Evolutionary conservation across 805 yeast genomes (phyloP), one percentile per base, ranked within the genome.

Genomic region (Myxozyma udenii): DNA sequence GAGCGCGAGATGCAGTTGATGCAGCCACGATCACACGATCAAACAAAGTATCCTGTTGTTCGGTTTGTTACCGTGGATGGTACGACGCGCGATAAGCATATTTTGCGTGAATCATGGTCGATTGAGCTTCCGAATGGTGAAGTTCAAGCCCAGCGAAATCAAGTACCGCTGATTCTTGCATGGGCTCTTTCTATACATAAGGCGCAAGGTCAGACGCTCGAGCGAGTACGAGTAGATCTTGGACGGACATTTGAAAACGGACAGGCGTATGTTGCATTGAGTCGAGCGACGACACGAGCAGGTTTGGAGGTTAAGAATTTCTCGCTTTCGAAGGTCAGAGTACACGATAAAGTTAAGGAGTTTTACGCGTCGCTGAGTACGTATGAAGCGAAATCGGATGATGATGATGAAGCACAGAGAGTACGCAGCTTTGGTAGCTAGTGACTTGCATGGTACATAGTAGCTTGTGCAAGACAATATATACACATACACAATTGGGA

Each of bases 181-280:
- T 93, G 98, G 97, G 89, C 98, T 0, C 69, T 93, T 40, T 89
- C 97, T 0, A 90, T 93, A 41, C 98, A 93, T 66, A 91, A 93
- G 70, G 83, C 97, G 0, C 98, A 91, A 67, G 98, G 98, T 0
- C 90, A 91, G 68, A 86, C 98, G 0, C 68, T 89, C 40, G 81
- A 84, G 3, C 75, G 78, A 49, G 89, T 87, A 3, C 77, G 77
- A 56, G 95, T 91, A 4, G 95, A 93, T 66, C 74, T 91, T 55
- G 73, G 76, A 33, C 74, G 75, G 50, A 81, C 85, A 1, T 91
- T 91, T 68, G 98, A 90, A 64, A 82, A 80, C 47, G 98, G 98
- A 0, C 98, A 93, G 66, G 95, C 95, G 0, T 93, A 93, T 65
- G 98, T 93, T 26, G 98, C 98, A 0, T 71, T 93, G 28, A 87